A percentile compares a stretch with the other conserved stretches of the same genome.
These are phyloP conservation scores for Pseudocercospora musae DNA, from an alignment of 2,329 filamentous ascomycete species.

Conservation along the genomic window DNA sequence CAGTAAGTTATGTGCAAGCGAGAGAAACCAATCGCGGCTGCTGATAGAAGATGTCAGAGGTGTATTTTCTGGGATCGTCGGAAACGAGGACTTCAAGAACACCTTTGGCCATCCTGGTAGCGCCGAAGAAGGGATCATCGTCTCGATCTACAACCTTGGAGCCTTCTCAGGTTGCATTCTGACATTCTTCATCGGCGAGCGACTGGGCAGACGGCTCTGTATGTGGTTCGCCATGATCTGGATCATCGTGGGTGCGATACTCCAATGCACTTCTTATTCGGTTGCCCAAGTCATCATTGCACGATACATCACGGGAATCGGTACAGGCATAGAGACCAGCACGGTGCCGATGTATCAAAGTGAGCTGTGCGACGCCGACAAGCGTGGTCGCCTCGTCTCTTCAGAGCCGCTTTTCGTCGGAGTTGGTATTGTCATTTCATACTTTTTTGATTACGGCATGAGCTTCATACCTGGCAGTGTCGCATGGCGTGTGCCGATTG, in stretches of 20 bases:
- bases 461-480: slow-evolving; percentile 41
- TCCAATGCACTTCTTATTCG: slow-evolving; percentile 46
- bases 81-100: slow-evolving; percentile 40
- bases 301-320: slow-evolving; percentile 48
- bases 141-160: slow-evolving; percentile 56
- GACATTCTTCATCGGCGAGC: slow-evolving; percentile 50
- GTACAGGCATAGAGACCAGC: slow-evolving; percentile 47
- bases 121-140: slow-evolving; percentile 43
- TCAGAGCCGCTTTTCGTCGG: slow-evolving; percentile 37
- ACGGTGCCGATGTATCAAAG: slow-evolving; percentile 45
- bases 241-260: slow-evolving; percentile 44
- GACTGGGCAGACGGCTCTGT: slow-evolving; percentile 48
- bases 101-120: slow-evolving; percentile 40
- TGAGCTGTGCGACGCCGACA: slow-evolving; percentile 35
- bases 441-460: slow-evolving; percentile 39
- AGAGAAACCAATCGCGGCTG: slow-evolving; percentile 10
- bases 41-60: slow-evolving; percentile 17
- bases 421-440: slow-evolving; percentile 34
- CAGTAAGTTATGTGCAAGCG: not conserved
- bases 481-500: slow-evolving; percentile 48
- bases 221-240: slow-evolving; percentile 47
- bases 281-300: slow-evolving; percentile 47
- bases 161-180: slow-evolving; percentile 57
- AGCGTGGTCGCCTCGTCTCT: slow-evolving; percentile 34
- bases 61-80: slow-evolving; percentile 40